phyloP scores from a whole-genome alignment of 2,329 filamentous ascomycete species.

The Tolypocladium endophyticum region DNA sequence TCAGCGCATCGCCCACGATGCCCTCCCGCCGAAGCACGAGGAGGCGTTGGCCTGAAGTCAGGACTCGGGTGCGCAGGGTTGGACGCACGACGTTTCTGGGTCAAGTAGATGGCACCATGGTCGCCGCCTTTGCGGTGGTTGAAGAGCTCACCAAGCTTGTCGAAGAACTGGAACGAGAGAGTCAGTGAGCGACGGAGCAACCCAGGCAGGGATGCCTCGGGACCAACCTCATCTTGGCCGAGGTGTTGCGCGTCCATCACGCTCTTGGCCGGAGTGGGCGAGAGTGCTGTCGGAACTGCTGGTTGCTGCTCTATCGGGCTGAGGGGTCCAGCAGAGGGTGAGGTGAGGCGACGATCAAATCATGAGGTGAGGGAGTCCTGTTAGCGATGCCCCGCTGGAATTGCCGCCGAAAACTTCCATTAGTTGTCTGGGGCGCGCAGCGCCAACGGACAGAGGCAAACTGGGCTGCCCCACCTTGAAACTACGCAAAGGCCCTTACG shows the following conservation, averaged over 20 bases:
- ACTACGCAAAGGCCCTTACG: too few relatives aligned
- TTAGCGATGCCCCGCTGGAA: not conserved
- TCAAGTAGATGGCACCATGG: constrained; percentile 64
- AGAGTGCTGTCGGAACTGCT: not conserved
- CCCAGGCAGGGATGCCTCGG: not conserved
- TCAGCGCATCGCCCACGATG: constrained; percentile 3
- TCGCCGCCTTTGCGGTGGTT: constrained; percentile 54
- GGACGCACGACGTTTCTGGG: constrained; percentile 61
- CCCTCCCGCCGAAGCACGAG: not conserved
- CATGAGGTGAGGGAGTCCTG: not conserved
- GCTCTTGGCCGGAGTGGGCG: not conserved
- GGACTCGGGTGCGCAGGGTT: not conserved
- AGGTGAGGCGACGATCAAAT: not conserved
- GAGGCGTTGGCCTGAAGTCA: not conserved
- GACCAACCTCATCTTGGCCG: constrained; percentile 28
- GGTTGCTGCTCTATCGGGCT: not conserved
- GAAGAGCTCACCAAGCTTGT: constrained; percentile 57
- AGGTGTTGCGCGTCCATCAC: constrained; percentile 18
- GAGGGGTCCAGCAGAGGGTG: not conserved
- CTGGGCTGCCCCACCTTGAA: not conserved
- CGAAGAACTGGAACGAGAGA: constrained; percentile 55
- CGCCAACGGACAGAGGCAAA: not conserved
- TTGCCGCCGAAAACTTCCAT: not conserved
- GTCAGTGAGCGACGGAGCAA: not conserved
- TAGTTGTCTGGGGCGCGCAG: not conserved